phyloP scores from a whole-genome alignment of 495 filamentous ascomycete species.

The Trichoderma reesei region DNA sequence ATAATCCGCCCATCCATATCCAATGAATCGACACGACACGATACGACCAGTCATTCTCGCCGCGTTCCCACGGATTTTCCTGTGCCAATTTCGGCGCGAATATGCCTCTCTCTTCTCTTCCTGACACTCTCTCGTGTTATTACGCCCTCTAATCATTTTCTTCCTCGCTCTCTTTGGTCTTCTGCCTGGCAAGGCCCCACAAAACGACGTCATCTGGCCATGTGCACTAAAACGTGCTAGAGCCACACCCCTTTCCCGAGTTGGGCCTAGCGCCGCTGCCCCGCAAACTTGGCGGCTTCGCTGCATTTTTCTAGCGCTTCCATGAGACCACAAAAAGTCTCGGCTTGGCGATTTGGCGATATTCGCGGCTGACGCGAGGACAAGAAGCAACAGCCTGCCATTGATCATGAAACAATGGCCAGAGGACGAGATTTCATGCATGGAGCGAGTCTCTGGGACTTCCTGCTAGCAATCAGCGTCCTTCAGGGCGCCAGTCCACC shows the following conservation, averaged over 20 bases:
- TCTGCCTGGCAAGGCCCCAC: not conserved
- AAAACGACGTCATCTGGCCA: constrained; percentile 8
- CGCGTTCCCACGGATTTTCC: too few relatives aligned
- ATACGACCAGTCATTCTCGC: too few relatives aligned
- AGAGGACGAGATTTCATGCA: not conserved
- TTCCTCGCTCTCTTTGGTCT: not conserved
- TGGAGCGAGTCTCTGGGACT: not conserved
- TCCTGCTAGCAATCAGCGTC: not conserved
- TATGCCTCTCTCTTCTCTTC: too few relatives aligned
- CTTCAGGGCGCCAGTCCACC: not conserved
- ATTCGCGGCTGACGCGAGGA: too few relatives aligned
- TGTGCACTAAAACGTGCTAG: too few relatives aligned
- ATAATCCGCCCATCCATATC: too few relatives aligned
- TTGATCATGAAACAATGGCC: not conserved
- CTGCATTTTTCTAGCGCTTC: constrained; percentile 9
- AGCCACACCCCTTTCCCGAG: constrained; percentile 1
- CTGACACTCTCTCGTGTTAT: too few relatives aligned
- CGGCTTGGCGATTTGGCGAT: constrained; percentile 7
- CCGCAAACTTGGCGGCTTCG: constrained; percentile 8
- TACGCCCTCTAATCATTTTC: not conserved
- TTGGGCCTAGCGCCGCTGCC: constrained; percentile 6
- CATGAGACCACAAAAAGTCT: not conserved
- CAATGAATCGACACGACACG: too few relatives aligned
- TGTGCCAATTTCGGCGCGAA: too few relatives aligned
- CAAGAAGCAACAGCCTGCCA: too few relatives aligned